Evolutionary conservation across 495 filamentous ascomycete species (phyloP).

Genomic region (Aspergillus hancockii): DNA sequence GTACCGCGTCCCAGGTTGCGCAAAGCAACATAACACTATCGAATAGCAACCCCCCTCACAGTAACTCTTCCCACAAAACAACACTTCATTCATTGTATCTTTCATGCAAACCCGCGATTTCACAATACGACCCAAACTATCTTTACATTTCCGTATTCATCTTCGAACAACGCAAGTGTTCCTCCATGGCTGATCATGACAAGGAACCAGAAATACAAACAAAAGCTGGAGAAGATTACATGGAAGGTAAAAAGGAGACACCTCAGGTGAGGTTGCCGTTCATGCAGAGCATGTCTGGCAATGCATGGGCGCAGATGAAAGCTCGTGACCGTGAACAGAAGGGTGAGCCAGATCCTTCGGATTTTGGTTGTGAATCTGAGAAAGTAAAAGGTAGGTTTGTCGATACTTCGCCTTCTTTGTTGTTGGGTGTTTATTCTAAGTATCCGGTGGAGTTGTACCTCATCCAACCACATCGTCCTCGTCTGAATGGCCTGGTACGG

Average conservation of each 20-base stretch:
- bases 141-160: too few relatives aligned
- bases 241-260: not conserved
- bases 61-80: too few relatives aligned
- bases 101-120: too few relatives aligned
- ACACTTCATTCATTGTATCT: too few relatives aligned
- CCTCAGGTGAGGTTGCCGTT: not conserved
- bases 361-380: not conserved
- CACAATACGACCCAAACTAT: too few relatives aligned
- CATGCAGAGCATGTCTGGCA: conserved; percentile 25
- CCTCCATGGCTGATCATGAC: not conserved
- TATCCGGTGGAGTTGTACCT: not conserved
- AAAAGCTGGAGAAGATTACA: not conserved
- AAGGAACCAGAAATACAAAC: not conserved
- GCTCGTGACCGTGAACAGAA: conserved; percentile 15
- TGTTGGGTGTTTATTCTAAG: not conserved
- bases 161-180: too few relatives aligned
- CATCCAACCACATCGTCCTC: not conserved
- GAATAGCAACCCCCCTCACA: too few relatives aligned
- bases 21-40: not conserved
- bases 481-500: conserved; percentile 6
- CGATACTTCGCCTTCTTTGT: not conserved
- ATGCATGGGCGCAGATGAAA: conserved; percentile 34
- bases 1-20: not conserved
- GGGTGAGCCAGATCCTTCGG: conserved; percentile 1
- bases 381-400: not conserved